Conservation (phyloP, 306 rosid genomes). For the Quercus wislizeni region DNA sequence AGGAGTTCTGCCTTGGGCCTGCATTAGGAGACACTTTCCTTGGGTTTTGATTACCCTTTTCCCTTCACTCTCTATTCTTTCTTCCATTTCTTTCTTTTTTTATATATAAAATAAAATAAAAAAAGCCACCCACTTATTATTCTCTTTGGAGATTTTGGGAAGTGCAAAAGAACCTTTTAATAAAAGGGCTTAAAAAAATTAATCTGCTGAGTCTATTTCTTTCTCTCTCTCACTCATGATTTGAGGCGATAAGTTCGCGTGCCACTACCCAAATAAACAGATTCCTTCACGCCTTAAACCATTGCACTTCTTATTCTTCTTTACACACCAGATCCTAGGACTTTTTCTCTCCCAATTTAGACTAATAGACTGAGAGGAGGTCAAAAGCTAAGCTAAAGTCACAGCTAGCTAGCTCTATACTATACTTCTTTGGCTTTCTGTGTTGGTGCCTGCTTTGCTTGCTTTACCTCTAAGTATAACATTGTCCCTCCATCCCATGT, state of each 20-base stretch:
- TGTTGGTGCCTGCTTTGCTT: not conserved
- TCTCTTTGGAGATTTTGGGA: slow-evolving; percentile 50
- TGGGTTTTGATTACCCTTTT: slow-evolving; percentile 54
- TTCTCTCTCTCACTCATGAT: slow-evolving; percentile 53
- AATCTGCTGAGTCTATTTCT: not conserved
- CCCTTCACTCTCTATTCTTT: not conserved
- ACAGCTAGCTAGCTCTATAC: not conserved
- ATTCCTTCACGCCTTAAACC: slow-evolving; percentile 89
- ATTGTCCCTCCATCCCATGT: slow-evolving; percentile 17
- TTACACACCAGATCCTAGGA: slow-evolving; percentile 88
- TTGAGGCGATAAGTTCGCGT: slow-evolving; percentile 92
- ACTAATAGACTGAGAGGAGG: slow-evolving; percentile 28
- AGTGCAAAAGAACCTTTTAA: slow-evolving; percentile 41
- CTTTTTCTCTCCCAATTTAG: slow-evolving; percentile 35
- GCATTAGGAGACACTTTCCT: slow-evolving; percentile 75
- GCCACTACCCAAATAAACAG: slow-evolving; percentile 57
- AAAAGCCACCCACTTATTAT: not conserved
- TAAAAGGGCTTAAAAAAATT: not conserved
- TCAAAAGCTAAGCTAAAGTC: slow-evolving; percentile 26
- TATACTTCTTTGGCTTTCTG: slow-evolving; percentile 1
- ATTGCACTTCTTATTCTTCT: slow-evolving; percentile 38
- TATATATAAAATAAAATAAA: not conserved
- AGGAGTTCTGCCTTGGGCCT: slow-evolving; percentile 85
- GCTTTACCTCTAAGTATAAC: slow-evolving; percentile 6
- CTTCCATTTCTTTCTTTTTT: slow-evolving; percentile 1